Evolutionary conservation across 768 basidiomycete genomes (phyloP).

Genomic region (Boletus patriciae): DNA sequence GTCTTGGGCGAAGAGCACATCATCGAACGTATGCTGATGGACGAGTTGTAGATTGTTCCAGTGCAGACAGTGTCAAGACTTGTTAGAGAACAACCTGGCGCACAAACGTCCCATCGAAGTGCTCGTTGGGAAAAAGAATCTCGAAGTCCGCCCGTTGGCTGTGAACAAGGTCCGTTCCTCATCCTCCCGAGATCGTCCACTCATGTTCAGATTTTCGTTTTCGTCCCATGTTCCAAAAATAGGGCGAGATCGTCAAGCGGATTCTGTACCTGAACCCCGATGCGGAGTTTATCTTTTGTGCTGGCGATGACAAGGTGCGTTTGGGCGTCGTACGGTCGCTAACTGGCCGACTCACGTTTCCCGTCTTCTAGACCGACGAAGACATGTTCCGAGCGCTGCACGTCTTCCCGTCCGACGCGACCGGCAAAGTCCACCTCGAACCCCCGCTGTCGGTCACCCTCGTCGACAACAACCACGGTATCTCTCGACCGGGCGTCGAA

Average conservation of each 20-base stretch:
- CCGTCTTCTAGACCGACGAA: constrained; percentile 72
- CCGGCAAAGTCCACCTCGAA: constrained; percentile 49
- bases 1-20: background rate
- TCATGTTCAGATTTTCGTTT: background rate
- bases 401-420: constrained; percentile 47
- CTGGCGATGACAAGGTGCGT: constrained; percentile 92
- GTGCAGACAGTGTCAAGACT: constrained; percentile 94
- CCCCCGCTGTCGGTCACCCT: constrained; percentile 54
- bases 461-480: constrained; percentile 18
- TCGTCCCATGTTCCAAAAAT: background rate
- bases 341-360: background rate
- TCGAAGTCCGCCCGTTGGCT: constrained; percentile 93
- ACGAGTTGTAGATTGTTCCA: constrained; percentile 67
- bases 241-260: constrained; percentile 96
- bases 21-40: constrained; percentile 1
- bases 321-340: too few species aligned
- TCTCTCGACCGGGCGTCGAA: constrained; percentile 48
- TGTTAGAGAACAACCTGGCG: constrained; percentile 91
- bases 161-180: constrained; percentile 73
- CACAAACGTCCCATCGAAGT: constrained; percentile 96
- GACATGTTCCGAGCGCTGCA: constrained; percentile 97
- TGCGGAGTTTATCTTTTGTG: constrained; percentile 95
- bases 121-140: constrained; percentile 96
- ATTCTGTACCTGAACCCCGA: constrained; percentile 92
- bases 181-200: background rate